Evolutionary conservation across 495 filamentous ascomycete genomes (phyloP).

Genomic region (Trypethelium eluteriae): DNA sequence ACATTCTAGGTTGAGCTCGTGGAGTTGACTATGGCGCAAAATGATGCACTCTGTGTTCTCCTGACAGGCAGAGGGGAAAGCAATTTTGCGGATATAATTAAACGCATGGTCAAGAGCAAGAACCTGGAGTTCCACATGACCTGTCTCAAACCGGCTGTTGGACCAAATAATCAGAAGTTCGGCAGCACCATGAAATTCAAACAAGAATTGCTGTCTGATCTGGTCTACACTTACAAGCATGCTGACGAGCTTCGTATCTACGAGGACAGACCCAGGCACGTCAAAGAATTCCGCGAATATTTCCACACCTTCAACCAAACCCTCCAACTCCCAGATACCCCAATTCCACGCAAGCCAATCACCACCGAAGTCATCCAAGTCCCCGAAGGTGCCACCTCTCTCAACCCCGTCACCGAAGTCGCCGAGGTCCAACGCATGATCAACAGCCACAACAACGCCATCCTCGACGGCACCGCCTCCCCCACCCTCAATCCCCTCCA

Average conservation of each 20-base stretch:
- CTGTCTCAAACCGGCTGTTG: conserved; percentile 76
- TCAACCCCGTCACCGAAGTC: conserved; percentile 79
- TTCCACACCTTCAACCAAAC: conserved; percentile 62
- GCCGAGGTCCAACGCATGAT: conserved; percentile 83
- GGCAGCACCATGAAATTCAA: conserved; percentile 79
- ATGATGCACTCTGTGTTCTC: conserved; percentile 77
- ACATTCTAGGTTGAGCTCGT: conserved; percentile 60
- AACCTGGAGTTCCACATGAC: conserved; percentile 80
- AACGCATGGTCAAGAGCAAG: conserved; percentile 71
- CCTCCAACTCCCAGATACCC: conserved; percentile 32
- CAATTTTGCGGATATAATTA: conserved; percentile 69
- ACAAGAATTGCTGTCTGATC: conserved; percentile 65
- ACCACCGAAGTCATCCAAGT: conserved; percentile 80
- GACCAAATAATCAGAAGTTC: conserved; percentile 70
- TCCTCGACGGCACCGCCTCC: conserved; percentile 39
- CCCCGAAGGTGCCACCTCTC: conserved; percentile 59
- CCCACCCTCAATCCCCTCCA: conserved; percentile 41
- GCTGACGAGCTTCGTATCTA: conserved; percentile 74
- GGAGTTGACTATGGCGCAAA: conserved; percentile 72
- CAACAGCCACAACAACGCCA: conserved; percentile 66
- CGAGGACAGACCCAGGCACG: conserved; percentile 58
- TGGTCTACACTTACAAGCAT: conserved; percentile 74
- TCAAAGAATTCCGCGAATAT: conserved; percentile 74
- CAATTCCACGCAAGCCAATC: conserved; percentile 51
- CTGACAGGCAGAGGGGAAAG: conserved; percentile 79